These are phyloP conservation scores for Xylariaceae sp. DNA, from an alignment of 2,329 filamentous ascomycete species.

Conservation along the genomic window DNA sequence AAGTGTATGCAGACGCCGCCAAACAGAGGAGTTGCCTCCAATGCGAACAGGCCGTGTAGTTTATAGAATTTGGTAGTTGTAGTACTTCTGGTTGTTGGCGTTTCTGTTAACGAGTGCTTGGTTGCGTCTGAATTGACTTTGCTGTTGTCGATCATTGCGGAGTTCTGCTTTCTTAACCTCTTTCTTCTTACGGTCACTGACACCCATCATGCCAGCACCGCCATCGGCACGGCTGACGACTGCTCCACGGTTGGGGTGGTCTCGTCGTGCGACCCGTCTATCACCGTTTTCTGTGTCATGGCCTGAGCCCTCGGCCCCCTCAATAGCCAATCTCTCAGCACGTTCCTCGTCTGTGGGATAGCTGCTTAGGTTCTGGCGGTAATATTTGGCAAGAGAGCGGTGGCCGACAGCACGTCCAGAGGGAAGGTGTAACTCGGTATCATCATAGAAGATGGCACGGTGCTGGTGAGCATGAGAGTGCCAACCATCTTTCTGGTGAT, in stretches of 20 bases:
- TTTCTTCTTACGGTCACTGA: conserved; percentile 69
- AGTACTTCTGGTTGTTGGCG: conserved; percentile 68
- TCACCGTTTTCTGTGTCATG: conserved; percentile 28
- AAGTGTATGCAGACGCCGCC: too few species aligned
- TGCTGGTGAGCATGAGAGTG: conserved; percentile 80
- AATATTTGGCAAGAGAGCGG: conserved; percentile 82
- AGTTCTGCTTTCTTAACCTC: conserved; percentile 64
- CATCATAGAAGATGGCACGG: conserved; percentile 80
- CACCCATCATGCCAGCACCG: conserved; percentile 72
- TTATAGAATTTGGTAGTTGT: conserved; percentile 45
- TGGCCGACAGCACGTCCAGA: conserved; percentile 88
- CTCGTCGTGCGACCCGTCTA: conserved; percentile 33
- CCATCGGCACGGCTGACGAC: conserved; percentile 66
- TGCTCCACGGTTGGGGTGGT: conserved; percentile 46
- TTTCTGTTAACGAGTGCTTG: conserved; percentile 69
- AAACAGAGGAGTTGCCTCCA: too few species aligned
- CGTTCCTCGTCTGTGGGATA: conserved; percentile 78
- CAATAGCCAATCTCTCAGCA: conserved; percentile 61
- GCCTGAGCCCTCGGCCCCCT: conserved; percentile 31
- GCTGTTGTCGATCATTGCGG: conserved; percentile 62
- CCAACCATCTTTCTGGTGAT: conserved; percentile 72
- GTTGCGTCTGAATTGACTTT: conserved; percentile 58
- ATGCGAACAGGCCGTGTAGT: not conserved
- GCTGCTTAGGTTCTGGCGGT: conserved; percentile 83
- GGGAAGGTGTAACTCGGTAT: conserved; percentile 90